Evolutionary conservation across 1,284 basidiomycete species (phyloP).

Genomic region (Pseudomicrostroma phylloplanum): DNA sequence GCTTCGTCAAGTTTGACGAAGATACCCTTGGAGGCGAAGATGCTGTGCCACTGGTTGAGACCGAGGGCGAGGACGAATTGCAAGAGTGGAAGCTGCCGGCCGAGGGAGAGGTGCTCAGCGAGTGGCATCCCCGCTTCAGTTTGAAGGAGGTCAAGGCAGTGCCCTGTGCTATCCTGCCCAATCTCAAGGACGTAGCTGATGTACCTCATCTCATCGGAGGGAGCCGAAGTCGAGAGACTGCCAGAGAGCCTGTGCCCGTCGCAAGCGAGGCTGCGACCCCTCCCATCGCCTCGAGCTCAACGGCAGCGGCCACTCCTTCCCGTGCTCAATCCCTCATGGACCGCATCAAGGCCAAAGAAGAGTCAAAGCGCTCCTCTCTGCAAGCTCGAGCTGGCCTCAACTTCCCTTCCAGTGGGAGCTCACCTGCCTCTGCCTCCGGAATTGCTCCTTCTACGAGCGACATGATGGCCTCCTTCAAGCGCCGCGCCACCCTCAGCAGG

Average conservation of each 20-base stretch:
- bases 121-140: conserved; percentile 26
- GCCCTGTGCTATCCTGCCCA: conserved; percentile 20
- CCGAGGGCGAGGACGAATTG: neutral
- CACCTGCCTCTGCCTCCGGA: conserved; percentile 9
- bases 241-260: no score
- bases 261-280: neutral
- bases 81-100: conserved; percentile 11
- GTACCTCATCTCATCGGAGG: neutral
- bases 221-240: no score
- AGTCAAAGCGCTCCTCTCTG: conserved; percentile 20
- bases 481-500: conserved; percentile 25
- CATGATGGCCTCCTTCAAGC: conserved; percentile 18
- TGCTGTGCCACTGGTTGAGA: neutral
- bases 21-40: neutral
- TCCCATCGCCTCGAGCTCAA: neutral
- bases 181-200: conserved; percentile 12
- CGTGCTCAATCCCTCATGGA: conserved; percentile 20
- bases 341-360: conserved; percentile 33
- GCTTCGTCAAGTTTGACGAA: conserved; percentile 7
- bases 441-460: conserved; percentile 10
- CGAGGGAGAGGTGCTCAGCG: conserved; percentile 9
- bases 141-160: conserved; percentile 20
- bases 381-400: conserved; percentile 6
- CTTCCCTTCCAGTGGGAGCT: conserved; percentile 7
- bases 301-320: conserved; percentile 3